Evolutionary conservation across 1,284 basidiomycete genomes (phyloP).

Genomic region (Schizophyllum amplum): DNA sequence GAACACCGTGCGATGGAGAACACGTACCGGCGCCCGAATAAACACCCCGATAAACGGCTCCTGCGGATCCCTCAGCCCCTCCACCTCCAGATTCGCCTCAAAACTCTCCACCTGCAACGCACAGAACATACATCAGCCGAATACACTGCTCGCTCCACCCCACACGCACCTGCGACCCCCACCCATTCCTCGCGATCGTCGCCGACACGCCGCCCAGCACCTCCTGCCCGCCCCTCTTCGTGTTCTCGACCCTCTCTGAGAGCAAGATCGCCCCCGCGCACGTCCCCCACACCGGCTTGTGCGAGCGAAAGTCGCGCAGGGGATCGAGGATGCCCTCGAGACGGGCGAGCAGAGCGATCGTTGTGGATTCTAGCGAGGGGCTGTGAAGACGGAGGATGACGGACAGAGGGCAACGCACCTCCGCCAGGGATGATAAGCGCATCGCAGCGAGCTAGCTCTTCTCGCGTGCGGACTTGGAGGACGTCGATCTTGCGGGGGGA

Average conservation of each 20-base stretch:
- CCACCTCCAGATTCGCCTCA: constrained; percentile 68
- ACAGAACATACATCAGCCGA: constrained; percentile 2
- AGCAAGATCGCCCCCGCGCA: constrained; percentile 96
- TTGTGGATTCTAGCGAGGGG: constrained; percentile 72
- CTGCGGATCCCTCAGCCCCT: constrained; percentile 52
- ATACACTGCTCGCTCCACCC: too few species aligned
- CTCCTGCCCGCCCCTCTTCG: constrained; percentile 86
- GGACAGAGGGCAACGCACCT: constrained; percentile 35
- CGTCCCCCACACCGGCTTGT: constrained; percentile 88
- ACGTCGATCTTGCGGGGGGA: constrained; percentile 37
- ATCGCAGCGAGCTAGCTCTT: constrained; percentile 73
- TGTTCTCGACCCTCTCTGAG: constrained; percentile 62
- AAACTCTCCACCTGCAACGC: constrained; percentile 83
- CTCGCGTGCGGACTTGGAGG: constrained; percentile 68
- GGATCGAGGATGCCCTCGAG: constrained; percentile 77
- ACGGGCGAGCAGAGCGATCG: constrained; percentile 81
- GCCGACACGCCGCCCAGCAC: constrained; percentile 80
- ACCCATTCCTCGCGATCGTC: constrained; percentile 83
- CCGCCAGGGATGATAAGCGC: constrained; percentile 91
- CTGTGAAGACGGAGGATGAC: background rate
- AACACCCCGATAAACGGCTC: constrained; percentile 82
- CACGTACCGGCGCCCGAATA: constrained; percentile 85
- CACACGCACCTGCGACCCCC: constrained; percentile 73
- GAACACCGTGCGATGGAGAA: constrained; percentile 10
- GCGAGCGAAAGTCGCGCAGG: constrained; percentile 59